These are phyloP conservation scores for Penicillium flavigenum DNA, from an alignment of 495 filamentous ascomycete species.

Conservation along the genomic window DNA sequence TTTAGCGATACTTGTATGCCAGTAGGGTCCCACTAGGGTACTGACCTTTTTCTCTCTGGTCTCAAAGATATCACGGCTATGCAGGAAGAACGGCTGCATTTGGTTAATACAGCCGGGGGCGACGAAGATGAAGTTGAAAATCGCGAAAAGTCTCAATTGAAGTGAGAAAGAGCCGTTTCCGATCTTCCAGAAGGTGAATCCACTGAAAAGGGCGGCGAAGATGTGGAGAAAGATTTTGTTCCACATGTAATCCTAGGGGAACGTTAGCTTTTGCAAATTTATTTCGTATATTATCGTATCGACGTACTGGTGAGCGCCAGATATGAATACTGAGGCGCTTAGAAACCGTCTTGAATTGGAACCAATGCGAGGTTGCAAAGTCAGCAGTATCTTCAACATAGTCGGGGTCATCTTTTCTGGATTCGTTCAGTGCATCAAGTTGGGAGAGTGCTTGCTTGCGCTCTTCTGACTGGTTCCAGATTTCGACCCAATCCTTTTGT, in stretches of 20 bases:
- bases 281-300: background rate
- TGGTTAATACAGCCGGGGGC: slow-evolving; percentile 84
- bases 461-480: slow-evolving; percentile 57
- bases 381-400: slow-evolving; percentile 51
- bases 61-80: slow-evolving; percentile 71
- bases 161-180: slow-evolving; percentile 41
- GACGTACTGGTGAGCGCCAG: slow-evolving; percentile 74
- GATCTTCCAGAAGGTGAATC: slow-evolving; percentile 49
- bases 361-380: slow-evolving; percentile 43
- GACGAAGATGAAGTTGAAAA: slow-evolving; percentile 71
- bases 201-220: slow-evolving; percentile 41
- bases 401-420: slow-evolving; percentile 33
- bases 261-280: background rate
- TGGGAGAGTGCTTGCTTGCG: slow-evolving; percentile 58
- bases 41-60: slow-evolving; percentile 66
- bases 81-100: slow-evolving; percentile 82
- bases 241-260: slow-evolving; percentile 40
- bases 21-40: slow-evolving; percentile 19
- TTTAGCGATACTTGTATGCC: slow-evolving; percentile 58
- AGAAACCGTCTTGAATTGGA: slow-evolving; percentile 51
- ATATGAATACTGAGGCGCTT: slow-evolving; percentile 77
- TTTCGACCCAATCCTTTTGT: slow-evolving; percentile 47
- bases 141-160: slow-evolving; percentile 51
- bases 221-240: slow-evolving; percentile 46
- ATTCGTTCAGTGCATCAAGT: slow-evolving; percentile 59